phyloP scores from a whole-genome alignment of 2,329 filamentous ascomycete species.

The Fusarium haematococcum region DNA sequence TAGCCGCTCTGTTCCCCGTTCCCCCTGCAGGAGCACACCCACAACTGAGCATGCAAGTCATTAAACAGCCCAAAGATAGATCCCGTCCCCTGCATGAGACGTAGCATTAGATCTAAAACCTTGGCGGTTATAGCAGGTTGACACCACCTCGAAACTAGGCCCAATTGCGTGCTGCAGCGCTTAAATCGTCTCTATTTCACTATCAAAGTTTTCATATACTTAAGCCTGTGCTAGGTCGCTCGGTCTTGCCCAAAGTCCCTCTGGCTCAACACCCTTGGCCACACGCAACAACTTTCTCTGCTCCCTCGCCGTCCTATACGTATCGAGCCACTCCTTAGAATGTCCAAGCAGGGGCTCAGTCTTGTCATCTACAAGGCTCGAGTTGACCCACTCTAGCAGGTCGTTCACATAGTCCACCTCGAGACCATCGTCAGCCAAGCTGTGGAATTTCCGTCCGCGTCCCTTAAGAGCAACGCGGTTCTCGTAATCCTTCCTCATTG shows the following conservation, averaged over 20 bases:
- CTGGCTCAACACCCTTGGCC: conserved; percentile 17
- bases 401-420: conserved; percentile 42
- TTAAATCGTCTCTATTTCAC: background rate
- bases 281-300: conserved; percentile 23
- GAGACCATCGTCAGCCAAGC: conserved; percentile 33
- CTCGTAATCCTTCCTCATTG: conserved; percentile 39
- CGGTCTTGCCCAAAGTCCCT: conserved; percentile 24
- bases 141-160: background rate
- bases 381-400: conserved; percentile 39
- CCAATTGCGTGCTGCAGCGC: background rate
- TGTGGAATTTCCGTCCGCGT: conserved; percentile 42
- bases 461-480: conserved; percentile 29
- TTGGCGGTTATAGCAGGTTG: background rate
- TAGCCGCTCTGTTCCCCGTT: background rate
- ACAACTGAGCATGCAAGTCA: background rate
- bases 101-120: background rate
- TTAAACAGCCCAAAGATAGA: background rate
- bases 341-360: conserved; percentile 23
- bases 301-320: conserved; percentile 23
- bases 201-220: background rate
- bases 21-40: background rate
- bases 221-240: conserved; percentile 12
- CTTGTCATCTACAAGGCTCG: conserved; percentile 2
- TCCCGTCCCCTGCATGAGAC: background rate
- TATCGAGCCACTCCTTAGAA: conserved; percentile 30